A percentile compares a stretch with the other conserved stretches of the same genome.
These are phyloP conservation scores for Hordeum vulgare DNA, from an alignment of 176 grass and related monocot species.

Conservation along the genomic window DNA sequence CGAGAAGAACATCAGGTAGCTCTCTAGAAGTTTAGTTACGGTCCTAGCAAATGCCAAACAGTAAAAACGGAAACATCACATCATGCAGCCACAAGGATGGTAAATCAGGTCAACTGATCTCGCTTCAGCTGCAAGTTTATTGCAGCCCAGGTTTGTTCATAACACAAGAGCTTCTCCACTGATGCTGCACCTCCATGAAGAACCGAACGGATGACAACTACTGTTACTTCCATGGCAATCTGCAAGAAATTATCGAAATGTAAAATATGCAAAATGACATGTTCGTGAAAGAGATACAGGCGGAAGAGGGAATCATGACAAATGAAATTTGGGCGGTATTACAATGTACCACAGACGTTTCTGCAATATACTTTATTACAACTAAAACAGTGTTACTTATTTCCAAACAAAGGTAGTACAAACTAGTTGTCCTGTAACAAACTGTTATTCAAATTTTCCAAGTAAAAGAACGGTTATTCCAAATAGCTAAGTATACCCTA, in stretches of 20 bases:
- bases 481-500: background rate
- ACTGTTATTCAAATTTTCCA: background rate
- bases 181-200: background rate
- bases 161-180: constrained; percentile 5
- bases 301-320: background rate
- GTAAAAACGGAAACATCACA: constrained; percentile 47
- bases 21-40: constrained; percentile 26
- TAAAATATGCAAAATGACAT: background rate
- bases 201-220: background rate
- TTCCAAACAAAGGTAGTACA: too few species aligned
- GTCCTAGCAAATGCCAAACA: constrained; percentile 17
- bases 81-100: constrained; percentile 46
- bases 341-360: background rate
- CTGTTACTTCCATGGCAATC: constrained; percentile 39
- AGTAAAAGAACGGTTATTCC: too few species aligned
- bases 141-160: constrained; percentile 15
- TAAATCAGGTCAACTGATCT: constrained; percentile 52
- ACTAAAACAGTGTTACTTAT: too few species aligned
- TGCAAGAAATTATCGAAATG: background rate
- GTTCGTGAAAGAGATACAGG: too few species aligned
- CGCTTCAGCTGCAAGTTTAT: constrained; percentile 42
- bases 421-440: background rate
- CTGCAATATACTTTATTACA: too few species aligned
- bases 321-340: background rate
- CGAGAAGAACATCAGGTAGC: background rate